Base-by-base conservation (phyloP, 371 early-diverging fungal genomes). In the Lichtheimia ornata region DNA sequence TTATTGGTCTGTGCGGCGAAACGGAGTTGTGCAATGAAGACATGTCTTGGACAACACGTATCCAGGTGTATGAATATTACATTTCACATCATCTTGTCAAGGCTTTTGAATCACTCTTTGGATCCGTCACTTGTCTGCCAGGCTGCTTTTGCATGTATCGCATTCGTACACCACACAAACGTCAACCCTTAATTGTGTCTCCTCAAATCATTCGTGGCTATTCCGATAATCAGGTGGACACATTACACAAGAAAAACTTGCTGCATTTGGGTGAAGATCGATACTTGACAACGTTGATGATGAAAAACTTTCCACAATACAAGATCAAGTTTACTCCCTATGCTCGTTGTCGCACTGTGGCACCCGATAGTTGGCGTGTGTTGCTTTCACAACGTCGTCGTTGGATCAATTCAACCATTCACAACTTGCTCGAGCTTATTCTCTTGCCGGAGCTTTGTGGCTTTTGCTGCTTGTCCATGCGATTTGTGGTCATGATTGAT, bases 371-470 rank as follows among this genome's bases (percentile, higher is more conserved):
- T 20, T 99, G 97, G 79, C 73, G 74, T 9, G 92, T 97, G 50
- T 79, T 99, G 50, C 78, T 98, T 20, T 95, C 95, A 20, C 99
- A 99, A 76, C 84, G 99, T 4, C 87, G 99, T 57, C 80, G 98
- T 51, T 99, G 99, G 99, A 99, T 99, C 81, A 99, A 99, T 76
- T 97, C 97, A 3, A 99, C 99, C 4, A 85, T 97, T 53, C 97
- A 97, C 66, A 99, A 99, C 66, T 71, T 99, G 60, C 82, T 97
- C 62, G 99, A 98, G 72, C 83, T 99, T 41, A 84, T 97, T 40
- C 78, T 93, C 56, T 87, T 99, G 7, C 87, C 90, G 22, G 90
- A 97, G 66, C 83, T 99, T 52, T 99, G 99, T 72, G 99, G 99
- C 1, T 92, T 94, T 49, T 98, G 96, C 67, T 99, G 96, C 72